These are phyloP conservation scores for Inonotus hispidus DNA, from an alignment of 1,284 basidiomycete genomes.

Conservation along the genomic window DNA sequence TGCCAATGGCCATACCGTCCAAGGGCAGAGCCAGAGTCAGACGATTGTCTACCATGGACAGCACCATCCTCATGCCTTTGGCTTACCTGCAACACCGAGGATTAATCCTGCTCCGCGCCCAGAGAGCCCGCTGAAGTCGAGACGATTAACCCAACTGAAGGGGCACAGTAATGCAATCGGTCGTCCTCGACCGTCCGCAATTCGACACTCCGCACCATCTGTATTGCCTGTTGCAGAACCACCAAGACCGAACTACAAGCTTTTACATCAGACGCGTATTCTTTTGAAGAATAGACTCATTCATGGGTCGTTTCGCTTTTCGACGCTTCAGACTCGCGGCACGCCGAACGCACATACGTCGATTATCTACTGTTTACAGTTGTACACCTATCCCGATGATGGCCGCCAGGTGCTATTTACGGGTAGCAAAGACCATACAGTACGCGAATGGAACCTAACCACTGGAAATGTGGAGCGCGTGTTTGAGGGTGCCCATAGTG, in stretches of 20 bases:
- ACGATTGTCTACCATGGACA: slow-evolving; percentile 7
- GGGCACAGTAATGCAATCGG: neutral
- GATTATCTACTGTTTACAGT: slow-evolving; percentile 72
- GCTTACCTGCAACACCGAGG: slow-evolving; percentile 17
- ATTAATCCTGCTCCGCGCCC: slow-evolving; percentile 12
- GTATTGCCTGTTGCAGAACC: slow-evolving; percentile 30
- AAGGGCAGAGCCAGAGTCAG: neutral
- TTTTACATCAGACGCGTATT: slow-evolving; percentile 63
- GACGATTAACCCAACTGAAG: neutral
- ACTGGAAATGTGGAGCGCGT: slow-evolving; percentile 65
- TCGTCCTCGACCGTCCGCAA: slow-evolving; percentile 21
- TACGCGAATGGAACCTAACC: slow-evolving; percentile 75
- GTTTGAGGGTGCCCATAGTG: slow-evolving; percentile 63
- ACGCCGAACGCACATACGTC: slow-evolving; percentile 40
- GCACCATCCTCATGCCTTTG: slow-evolving; percentile 8
- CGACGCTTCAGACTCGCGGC: slow-evolving; percentile 50
- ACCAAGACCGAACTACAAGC: slow-evolving; percentile 56
- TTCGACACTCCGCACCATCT: slow-evolving; percentile 39
- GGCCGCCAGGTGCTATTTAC: slow-evolving; percentile 71
- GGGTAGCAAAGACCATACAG: slow-evolving; percentile 75
- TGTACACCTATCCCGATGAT: slow-evolving; percentile 66
- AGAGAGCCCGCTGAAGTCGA: slow-evolving; percentile 1
- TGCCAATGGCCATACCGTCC: neutral
- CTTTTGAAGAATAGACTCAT: slow-evolving; percentile 57
- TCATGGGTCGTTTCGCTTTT: slow-evolving; percentile 50